Evolutionary conservation across 495 filamentous ascomycete species (phyloP), one percentile per base, ranked within the genome.

Genomic region (Hapsidospora chrysogenum): DNA sequence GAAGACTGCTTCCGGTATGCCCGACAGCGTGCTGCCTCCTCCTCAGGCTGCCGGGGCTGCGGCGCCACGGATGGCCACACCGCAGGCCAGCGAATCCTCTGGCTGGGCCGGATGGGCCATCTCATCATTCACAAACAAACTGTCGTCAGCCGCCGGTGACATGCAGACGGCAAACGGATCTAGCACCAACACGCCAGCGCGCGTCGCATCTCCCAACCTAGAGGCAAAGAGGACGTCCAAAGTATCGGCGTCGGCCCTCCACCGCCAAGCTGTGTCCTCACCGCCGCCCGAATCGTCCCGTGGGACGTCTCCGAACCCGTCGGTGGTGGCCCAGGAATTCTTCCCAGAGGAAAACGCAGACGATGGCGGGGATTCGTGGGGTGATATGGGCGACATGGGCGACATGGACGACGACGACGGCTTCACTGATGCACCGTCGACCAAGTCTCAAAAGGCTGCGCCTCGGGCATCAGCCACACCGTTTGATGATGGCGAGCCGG

Each of bases 61-160:
- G 3, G 71, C 81, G 15, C 86, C 92, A 61, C 78, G 76, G 38
- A 89, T 81, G 1, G 67, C 73, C 4, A 76, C 79, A 36, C 50
- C 65, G 1, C 54, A 53, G 23, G 58, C 57, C 9, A 72, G 64
- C 36, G 73, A 78, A 37, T 72, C 74, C 10, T 70, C 75, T 3
- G 58, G 61, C 17, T 95, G 87, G 92, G 74, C 87, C 4, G 89
- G 92, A 28, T 97, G 89, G 89, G 89, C 89, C 0, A 93, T 97
- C 30, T 94, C 89, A 2, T 92, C 83, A n/a, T 95, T 97, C 54
- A 94, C 89, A 3, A 94, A 94, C 54, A 95, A 92, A 47, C 50
- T 97, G 18, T 72, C 80, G 9, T 54, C 82, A 2, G 82, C 84
- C 2, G 77, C 74, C 18, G 89, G 89, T 13, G 78, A 92, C 30